Base-by-base conservation (phyloP, 495 filamentous ascomycete genomes). In the Talaromyces trachyspermus region DNA sequence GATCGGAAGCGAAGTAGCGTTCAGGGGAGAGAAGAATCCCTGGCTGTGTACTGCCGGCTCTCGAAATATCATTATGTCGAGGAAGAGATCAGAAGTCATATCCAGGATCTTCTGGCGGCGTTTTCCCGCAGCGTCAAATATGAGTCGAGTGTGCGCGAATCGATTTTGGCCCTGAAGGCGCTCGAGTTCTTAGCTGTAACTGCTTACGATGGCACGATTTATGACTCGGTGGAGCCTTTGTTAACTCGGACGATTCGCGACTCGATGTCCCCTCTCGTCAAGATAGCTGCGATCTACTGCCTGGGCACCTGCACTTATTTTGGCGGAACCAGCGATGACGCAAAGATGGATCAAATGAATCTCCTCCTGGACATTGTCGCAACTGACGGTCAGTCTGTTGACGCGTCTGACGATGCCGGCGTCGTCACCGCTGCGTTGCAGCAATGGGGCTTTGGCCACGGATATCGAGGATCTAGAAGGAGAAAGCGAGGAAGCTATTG, bases 361-460 rank as follows among this genome's bases (percentile, higher is more conserved):
- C 91, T 85, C 50, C 65, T 95, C 23, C 68, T 95, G 14, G 89
- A 95, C 50, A 89, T 96, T 27, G 70, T 92, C 38, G 81, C 88
- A 37, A 89, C 84, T 15, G 90, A 98, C 51, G 92, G 92, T 1
- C 69, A 81, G 30, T 77, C 72, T 0, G 75, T 95, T 20, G 79
- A 77, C 7, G 91, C 91, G 5, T 67, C 69, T 9, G 90, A 96
- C 54, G 84, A 80, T 51, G 77, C 75, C 1, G 74, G 68, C 8
- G 80, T 89, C n/a, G 90, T 98, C 12, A 74, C 79, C 2, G 88
- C 91, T 0, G 89, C 91, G 2, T 73, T 94, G 4, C 80, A 88
- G 54, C 84, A 86, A 52, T 96, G 89, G 89, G 90, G 88, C 9
- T 87, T 73, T 95, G 8, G 86, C 84, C 9, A 94, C 86, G 8